phyloP scores from a whole-genome alignment of 1,284 basidiomycete genomes.

The Ceratobasidium sp. region DNA sequence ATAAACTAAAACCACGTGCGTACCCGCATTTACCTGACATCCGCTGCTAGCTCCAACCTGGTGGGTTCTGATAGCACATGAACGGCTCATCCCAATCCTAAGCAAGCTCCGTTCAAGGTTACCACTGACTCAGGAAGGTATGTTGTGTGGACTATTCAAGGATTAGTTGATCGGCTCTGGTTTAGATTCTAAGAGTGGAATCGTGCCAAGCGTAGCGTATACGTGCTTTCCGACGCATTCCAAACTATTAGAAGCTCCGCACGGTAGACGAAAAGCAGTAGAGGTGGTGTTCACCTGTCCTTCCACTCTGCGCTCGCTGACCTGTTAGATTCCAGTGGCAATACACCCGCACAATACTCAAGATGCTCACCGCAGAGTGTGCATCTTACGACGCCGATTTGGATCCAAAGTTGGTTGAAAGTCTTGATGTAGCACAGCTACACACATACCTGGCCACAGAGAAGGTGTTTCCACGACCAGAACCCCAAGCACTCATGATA shows the following conservation, averaged over 20 bases:
- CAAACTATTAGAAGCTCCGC: slow-evolving; percentile 26
- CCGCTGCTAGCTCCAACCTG: not conserved
- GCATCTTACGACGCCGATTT: slow-evolving; percentile 32
- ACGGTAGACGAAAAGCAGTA: slow-evolving; percentile 38
- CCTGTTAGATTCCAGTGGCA: slow-evolving; percentile 4
- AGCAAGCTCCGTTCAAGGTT: slow-evolving; percentile 26
- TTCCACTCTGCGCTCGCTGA: not conserved
- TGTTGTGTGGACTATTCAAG: not conserved
- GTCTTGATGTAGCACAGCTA: slow-evolving; percentile 13
- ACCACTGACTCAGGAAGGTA: slow-evolving; percentile 34
- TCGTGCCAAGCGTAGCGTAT: not conserved
- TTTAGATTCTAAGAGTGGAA: slow-evolving; percentile 16
- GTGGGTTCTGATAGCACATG: slow-evolving; percentile 7
- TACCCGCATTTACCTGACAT: not conserved
- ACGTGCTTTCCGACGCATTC: slow-evolving; percentile 26
- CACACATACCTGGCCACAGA: slow-evolving; percentile 20
- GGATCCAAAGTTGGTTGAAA: slow-evolving; percentile 20
- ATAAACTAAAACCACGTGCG: slow-evolving; percentile 9
- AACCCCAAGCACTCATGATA: not conserved
- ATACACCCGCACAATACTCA: slow-evolving; percentile 25
- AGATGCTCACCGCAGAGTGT: slow-evolving; percentile 24
- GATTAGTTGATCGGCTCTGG: not conserved
- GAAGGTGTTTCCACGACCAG: slow-evolving; percentile 30
- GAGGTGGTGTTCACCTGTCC: not conserved
- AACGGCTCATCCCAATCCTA: slow-evolving; percentile 31